phyloP scores from a whole-genome alignment of 75 land plant genomes.

The Pinus tabuliformis region DNA sequence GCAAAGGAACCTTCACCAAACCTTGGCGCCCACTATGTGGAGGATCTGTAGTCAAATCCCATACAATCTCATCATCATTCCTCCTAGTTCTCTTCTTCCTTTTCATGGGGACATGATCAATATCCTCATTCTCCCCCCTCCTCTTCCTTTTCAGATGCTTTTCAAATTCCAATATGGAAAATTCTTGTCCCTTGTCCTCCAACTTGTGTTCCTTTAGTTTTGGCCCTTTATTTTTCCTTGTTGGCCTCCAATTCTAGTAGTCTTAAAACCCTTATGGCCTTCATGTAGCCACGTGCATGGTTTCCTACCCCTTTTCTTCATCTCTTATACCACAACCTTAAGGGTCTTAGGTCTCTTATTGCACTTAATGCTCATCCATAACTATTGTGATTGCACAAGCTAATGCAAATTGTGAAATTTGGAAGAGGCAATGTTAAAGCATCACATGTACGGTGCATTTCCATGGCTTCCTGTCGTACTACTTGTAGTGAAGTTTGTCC shows the following conservation, averaged over 20 bases:
- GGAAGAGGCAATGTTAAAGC: neutral
- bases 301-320: neutral
- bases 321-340: neutral
- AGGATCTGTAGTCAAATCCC: too few species aligned
- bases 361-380: neutral
- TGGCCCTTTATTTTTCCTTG: neutral
- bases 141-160: neutral
- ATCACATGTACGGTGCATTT: conserved; percentile 7
- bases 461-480: conserved; percentile 20
- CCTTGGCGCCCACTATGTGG: too few species aligned
- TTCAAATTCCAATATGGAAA: neutral
- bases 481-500: conserved; percentile 50
- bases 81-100: neutral
- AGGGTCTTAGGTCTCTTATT: neutral
- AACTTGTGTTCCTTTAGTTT: neutral
- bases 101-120: neutral
- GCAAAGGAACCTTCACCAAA: too few species aligned
- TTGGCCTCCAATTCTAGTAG: neutral
- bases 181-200: neutral
- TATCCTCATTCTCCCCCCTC: neutral
- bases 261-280: neutral
- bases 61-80: too few species aligned
- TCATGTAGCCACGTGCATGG: neutral
- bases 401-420: neutral
- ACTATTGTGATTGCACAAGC: neutral